These are phyloP conservation scores for Kluyveromyces marxianus DNA, from an alignment of 1,139 yeast species.

Conservation along the genomic window DNA sequence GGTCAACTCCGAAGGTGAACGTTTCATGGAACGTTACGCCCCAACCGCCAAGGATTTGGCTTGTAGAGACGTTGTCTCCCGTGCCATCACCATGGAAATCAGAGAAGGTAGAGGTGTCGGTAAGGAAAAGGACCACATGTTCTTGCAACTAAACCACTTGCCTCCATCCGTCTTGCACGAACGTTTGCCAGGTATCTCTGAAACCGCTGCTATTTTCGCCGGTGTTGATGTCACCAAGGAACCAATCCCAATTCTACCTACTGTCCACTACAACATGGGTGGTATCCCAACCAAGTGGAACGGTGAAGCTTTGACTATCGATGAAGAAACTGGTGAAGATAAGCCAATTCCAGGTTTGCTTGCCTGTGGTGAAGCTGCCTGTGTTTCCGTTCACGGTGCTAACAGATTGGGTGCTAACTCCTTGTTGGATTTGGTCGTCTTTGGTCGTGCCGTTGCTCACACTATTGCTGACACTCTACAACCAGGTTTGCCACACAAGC, in stretches of 20 bases:
- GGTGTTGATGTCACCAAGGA: constrained; percentile 99
- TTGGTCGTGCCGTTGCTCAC: constrained; percentile 97
- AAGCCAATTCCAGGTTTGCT: constrained; percentile 85
- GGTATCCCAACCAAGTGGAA: constrained; percentile 98
- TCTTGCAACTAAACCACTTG: constrained; percentile 86
- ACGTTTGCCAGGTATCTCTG: constrained; percentile 98
- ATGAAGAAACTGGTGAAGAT: constrained; percentile 77
- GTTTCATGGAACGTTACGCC: constrained; percentile 99
- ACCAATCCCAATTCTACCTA: constrained; percentile 97
- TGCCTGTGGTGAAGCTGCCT: constrained; percentile 99
- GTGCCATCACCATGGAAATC: constrained; percentile 98
- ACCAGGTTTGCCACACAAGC: constrained; percentile 83
- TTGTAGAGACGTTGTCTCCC: constrained; percentile 95
- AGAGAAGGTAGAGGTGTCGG: constrained; percentile 99
- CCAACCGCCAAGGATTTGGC: constrained; percentile 98
- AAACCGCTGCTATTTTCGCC: constrained; percentile 96
- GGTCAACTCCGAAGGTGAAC: constrained; percentile 95
- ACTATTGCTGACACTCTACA: constrained; percentile 77
- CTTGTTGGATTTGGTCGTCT: constrained; percentile 91
- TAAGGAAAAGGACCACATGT: constrained; percentile 90
- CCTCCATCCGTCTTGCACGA: constrained; percentile 89
- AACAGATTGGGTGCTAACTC: constrained; percentile 98
- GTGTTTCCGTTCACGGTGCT: constrained; percentile 99
- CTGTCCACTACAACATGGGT: constrained; percentile 99
- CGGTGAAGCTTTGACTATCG: constrained; percentile 85